phyloP scores from a whole-genome alignment of 345 rosid genomes.

The Heritiera littoralis region DNA sequence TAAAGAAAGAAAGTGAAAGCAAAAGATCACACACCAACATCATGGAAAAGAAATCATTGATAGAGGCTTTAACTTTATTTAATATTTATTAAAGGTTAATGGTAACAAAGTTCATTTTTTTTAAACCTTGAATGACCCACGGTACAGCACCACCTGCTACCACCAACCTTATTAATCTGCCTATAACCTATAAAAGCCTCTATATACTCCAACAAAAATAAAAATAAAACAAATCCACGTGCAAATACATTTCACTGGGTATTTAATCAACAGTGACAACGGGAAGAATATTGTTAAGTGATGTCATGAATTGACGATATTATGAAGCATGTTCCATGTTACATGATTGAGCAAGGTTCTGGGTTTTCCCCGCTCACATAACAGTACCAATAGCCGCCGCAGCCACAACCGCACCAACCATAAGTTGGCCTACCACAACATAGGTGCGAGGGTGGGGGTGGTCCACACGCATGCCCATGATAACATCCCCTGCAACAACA shows the following conservation, averaged over 20 bases:
- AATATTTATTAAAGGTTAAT: neutral
- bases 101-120: neutral
- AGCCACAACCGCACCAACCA: slow-evolving; percentile 52
- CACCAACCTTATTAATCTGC: neutral
- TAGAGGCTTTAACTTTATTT: too few relatives aligned
- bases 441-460: slow-evolving; percentile 5
- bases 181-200: neutral
- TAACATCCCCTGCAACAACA: slow-evolving; percentile 4
- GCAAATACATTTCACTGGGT: neutral
- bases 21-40: neutral
- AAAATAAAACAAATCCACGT: neutral
- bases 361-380: slow-evolving; percentile 49
- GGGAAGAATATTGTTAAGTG: neutral
- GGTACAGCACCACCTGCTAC: too few relatives aligned
- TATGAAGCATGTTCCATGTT: neutral
- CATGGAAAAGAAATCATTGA: neutral
- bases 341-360: slow-evolving; percentile 52
- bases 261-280: neutral
- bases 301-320: neutral
- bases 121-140: neutral
- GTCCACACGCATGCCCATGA: slow-evolving; percentile 2
- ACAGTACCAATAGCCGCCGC: slow-evolving; percentile 31
- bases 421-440: slow-evolving; percentile 39
- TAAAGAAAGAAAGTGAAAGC: neutral
- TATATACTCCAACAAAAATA: neutral